Conservation (phyloP, 352 stramenopile genomes). For the Pythium aquatile region DNA sequence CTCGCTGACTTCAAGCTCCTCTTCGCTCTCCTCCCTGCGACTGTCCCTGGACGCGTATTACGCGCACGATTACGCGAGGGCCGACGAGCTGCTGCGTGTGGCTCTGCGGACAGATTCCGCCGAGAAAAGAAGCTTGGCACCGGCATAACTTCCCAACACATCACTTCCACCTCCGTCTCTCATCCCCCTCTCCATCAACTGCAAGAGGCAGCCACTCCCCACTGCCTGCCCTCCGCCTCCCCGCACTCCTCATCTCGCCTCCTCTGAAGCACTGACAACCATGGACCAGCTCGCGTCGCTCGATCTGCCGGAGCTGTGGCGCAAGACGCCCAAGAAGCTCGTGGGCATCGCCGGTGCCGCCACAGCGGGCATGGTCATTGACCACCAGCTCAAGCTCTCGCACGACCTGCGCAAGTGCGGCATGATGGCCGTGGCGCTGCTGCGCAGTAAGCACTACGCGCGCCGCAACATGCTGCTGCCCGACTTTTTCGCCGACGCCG, state of each 20-base stretch:
- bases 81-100: not conserved
- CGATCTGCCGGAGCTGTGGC: conserved; percentile 17
- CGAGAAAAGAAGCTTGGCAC: conserved; percentile 14
- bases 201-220: not conserved
- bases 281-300: conserved; percentile 17
- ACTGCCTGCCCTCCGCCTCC: not conserved
- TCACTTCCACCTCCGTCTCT: not conserved
- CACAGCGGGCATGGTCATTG: conserved; percentile 13
- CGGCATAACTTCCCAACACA: conserved; percentile 1
- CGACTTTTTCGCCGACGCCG: conserved; percentile 64
- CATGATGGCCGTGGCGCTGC: conserved; percentile 36
- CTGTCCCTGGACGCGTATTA: conserved; percentile 1
- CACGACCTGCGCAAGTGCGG: conserved; percentile 49
- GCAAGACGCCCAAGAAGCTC: conserved; percentile 30
- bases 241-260: not conserved
- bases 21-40: not conserved
- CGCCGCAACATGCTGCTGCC: conserved; percentile 40
- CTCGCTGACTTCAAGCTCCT: conserved; percentile 1
- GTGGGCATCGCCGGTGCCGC: conserved; percentile 31
- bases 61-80: conserved; percentile 13
- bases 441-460: conserved; percentile 44
- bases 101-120: not conserved
- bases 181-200: not conserved
- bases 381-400: conserved; percentile 57
- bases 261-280: not conserved